Conservation (phyloP, 208 protist species). For the Wallacemonas sp. region DNA sequence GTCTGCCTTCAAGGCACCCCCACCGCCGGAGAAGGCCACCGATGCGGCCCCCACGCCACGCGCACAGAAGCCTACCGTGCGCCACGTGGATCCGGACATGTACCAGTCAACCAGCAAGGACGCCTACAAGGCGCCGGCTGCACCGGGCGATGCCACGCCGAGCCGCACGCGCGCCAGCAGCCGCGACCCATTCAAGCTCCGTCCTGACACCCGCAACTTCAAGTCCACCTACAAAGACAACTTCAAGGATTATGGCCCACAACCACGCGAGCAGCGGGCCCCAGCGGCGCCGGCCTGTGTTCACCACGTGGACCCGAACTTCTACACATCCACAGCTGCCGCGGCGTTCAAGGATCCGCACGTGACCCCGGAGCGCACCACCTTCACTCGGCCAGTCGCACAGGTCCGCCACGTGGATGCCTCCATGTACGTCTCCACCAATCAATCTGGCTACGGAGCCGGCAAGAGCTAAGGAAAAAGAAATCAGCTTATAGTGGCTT, state of each 20-base stretch:
- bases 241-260: slow-evolving; percentile 30
- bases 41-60: neutral
- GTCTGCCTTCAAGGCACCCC: slow-evolving; percentile 25
- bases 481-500: too few relatives aligned
- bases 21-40: neutral
- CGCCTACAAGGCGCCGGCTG: neutral
- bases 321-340: slow-evolving; percentile 37
- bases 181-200: slow-evolving; percentile 20
- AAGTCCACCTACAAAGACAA: slow-evolving; percentile 47
- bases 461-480: neutral
- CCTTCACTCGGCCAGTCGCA: slow-evolving; percentile 17
- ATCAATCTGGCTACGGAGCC: slow-evolving; percentile 29
- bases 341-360: slow-evolving; percentile 3
- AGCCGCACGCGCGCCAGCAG: slow-evolving; percentile 1
- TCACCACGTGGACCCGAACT: slow-evolving; percentile 53
- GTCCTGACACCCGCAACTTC: slow-evolving; percentile 20
- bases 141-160: neutral
- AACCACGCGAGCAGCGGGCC: slow-evolving; percentile 3
- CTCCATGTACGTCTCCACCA: slow-evolving; percentile 54
- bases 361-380: neutral
- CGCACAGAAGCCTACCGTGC: slow-evolving; percentile 3
- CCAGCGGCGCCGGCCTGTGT: slow-evolving; percentile 33
- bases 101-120: slow-evolving; percentile 5
- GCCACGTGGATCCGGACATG: slow-evolving; percentile 27
- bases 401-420: slow-evolving; percentile 38